Evolutionary conservation across 495 filamentous ascomycete genomes (phyloP).

Genomic region (Daldinia bambusicola): DNA sequence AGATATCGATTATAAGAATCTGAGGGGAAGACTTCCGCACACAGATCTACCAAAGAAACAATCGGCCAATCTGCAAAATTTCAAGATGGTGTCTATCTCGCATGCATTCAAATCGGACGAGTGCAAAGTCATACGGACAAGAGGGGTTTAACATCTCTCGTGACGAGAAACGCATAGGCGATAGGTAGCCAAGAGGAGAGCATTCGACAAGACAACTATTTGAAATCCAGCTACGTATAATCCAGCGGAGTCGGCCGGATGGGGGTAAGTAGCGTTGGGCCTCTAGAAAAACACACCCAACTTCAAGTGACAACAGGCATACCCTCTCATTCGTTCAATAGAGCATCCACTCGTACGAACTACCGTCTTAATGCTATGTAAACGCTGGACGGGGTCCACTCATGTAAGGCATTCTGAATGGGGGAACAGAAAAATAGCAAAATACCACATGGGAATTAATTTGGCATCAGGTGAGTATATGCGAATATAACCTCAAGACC

Average conservation of each 20-base stretch:
- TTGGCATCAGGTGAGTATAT: slow-evolving; percentile 12
- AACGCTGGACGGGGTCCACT: slow-evolving; percentile 7
- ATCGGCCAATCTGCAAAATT: neutral
- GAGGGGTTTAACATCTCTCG: slow-evolving; percentile 4
- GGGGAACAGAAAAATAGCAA: neutral
- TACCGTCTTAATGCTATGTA: neutral
- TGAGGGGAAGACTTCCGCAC: neutral
- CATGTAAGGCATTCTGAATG: slow-evolving; percentile 11
- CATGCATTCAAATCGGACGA: neutral
- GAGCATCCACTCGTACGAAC: slow-evolving; percentile 4
- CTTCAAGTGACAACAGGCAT: slow-evolving; percentile 6
- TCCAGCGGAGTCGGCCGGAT: slow-evolving; percentile 11
- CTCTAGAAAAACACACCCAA: slow-evolving; percentile 5
- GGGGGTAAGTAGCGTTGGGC: slow-evolving; percentile 6
- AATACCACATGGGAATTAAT: slow-evolving; percentile 4
- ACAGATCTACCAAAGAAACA: neutral
- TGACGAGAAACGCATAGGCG: slow-evolving; percentile 8
- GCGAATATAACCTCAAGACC: neutral
- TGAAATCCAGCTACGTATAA: neutral
- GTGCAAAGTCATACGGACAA: slow-evolving; percentile 5
- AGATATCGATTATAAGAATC: slow-evolving; percentile 5
- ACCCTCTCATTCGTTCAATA: slow-evolving; percentile 2
- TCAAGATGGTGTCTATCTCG: neutral
- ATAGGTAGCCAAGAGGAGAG: slow-evolving; percentile 5
- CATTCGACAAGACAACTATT: slow-evolving; percentile 7